Evolutionary conservation across 257 asterid genomes (phyloP), one percentile per base, ranked within the genome.

Genomic region (Osmanthus fragrans): DNA sequence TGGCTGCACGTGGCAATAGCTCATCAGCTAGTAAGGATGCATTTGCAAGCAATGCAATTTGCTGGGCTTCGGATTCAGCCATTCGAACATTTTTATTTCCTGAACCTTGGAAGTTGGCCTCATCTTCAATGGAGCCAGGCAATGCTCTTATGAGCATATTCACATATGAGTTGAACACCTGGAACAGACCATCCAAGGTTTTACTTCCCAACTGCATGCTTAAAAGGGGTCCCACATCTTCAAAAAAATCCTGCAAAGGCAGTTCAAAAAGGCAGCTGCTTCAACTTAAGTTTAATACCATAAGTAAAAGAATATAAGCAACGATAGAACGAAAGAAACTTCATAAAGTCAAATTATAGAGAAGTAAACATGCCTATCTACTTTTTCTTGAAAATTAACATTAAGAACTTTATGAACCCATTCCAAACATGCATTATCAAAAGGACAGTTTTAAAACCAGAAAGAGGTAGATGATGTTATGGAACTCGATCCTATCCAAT

Each of bases 1-100:
- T 87, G 65, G 97, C 96, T 70, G 98, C 97, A 73, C 97, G 99
- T 47, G 99, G 99, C 87, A 96, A 86, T 73, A 96, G 86, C 75
- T 96, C 99, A 58, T 96, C 99, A 5, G 98, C 91, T 9, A 96
- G 90, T 84, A 96, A 85, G 81, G 97, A 93, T 77, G 97, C 99
- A 89, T 93, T 96, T 73, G 99, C 99, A 79, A 96, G 97, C 89
- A 96, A 89, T 74, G 99, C 98, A 87, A 96, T 82, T 79, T 96
- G 99, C 82, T 96, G 97, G 75, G 92, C 89, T 85, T 93, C 99
- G 49, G 97, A 92, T 85, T 93, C 99, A 39, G 99, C 99, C 88
- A 93, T 88, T 58, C 97, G 91, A 76, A 92, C 97, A 75, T 90
- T 93, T 88, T 96, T 96, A 87, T 84, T 92, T 69, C 86, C 91